Conservation (phyloP, 345 rosid genomes). For the Kandelia obovata region DNA sequence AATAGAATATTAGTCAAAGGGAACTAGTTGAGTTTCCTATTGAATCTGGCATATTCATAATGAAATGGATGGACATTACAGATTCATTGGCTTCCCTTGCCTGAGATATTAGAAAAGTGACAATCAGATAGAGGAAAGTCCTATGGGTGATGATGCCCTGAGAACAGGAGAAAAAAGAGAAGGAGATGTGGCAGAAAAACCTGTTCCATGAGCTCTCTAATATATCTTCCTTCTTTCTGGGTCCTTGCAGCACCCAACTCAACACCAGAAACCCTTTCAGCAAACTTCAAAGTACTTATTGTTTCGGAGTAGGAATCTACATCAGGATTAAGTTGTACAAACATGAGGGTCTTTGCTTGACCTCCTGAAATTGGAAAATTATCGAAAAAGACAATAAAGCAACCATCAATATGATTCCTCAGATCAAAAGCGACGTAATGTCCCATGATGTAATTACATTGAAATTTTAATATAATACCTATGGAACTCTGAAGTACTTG, state of each 20-base stretch:
- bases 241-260: conserved; percentile 94
- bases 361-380: conserved; percentile 56
- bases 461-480: conserved; percentile 42
- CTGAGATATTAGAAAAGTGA: not conserved
- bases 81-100: not conserved
- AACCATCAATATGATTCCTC: not conserved
- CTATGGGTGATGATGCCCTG: no score
- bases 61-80: not conserved
- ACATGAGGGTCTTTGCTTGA: conserved; percentile 96
- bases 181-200: conserved; percentile 20
- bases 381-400: not conserved
- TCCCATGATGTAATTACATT: not conserved
- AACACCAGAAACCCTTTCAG: conserved; percentile 96
- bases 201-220: conserved; percentile 94
- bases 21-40: not conserved
- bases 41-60: not conserved
- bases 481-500: conserved; percentile 98
- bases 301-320: conserved; percentile 87
- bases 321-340: conserved; percentile 97
- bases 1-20: conserved; percentile 1
- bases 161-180: not conserved
- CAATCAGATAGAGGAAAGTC: not conserved
- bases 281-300: conserved; percentile 85
- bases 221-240: conserved; percentile 83
- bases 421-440: no score